Evolutionary conservation across 495 filamentous ascomycete genomes (phyloP), one percentile per base, ranked within the genome.

Genomic region (Darksidea phi): DNA sequence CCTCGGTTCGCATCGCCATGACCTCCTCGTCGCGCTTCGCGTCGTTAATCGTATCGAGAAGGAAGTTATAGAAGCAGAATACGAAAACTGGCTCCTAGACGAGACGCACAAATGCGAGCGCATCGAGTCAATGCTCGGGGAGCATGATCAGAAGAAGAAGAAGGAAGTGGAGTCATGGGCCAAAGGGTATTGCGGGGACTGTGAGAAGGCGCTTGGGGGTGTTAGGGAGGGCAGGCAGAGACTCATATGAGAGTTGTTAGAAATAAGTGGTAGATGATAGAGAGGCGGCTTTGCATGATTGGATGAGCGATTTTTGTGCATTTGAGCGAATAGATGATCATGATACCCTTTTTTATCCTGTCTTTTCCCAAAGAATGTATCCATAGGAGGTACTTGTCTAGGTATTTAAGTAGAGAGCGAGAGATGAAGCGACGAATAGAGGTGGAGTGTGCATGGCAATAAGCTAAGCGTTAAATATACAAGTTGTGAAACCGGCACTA

Each of bases 1-100:
- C 34, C 83, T 98, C 1, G 94, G 88, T 10, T 73, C 81, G 12
- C 93, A 96, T 72, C 82, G 94, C n/a, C 90, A 98, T 69, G 90
- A 97, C 67, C 79, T 97, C 20, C 77, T 97, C 1, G 91, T 98
- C 5, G 91, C 91, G 15, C 82, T 97, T 75, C 86, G 92, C 6
- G 82, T 97, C 2, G 85, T 98, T 50, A 96, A 97, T 71, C 86
- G 80, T 43, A 84, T 97, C 10, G 94, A 98, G 76, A 75, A 78
- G 51, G 93, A 97, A 71, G 85, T 95, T 70, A 63, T 97, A 56
- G 79, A 82, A 55, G 86, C 83, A 1, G 92, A 97, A 75, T 98
- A 89, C 86, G 91, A 95, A 75, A 86, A 87, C 41, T 97, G 91
- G 91, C 79, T 97, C 15, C 70, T 77, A 4, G 84, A 86, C 41